phyloP scores from a whole-genome alignment of 805 yeast genomes.

The Nakazawaea ambrosiae region DNA sequence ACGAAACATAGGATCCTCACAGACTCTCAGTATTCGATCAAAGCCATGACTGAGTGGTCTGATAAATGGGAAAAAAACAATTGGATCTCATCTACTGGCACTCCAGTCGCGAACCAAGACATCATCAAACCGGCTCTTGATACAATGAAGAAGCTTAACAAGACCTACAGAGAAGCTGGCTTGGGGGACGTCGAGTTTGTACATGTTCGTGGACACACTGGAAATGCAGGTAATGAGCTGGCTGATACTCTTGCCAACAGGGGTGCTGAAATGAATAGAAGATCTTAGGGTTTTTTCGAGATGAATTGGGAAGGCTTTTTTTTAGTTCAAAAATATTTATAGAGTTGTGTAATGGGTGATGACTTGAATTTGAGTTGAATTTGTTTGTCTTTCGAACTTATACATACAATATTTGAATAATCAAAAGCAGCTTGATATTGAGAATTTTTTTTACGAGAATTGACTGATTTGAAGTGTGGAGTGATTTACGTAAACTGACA shows the following conservation, averaged over 20 bases:
- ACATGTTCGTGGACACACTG: conserved; percentile 73
- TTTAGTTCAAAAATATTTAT: too few relatives aligned
- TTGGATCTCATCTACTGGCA: conserved; percentile 30
- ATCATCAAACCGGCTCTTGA: conserved; percentile 29
- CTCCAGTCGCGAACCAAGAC: conserved; percentile 46
- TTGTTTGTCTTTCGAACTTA: too few relatives aligned
- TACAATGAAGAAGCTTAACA: conserved; percentile 23
- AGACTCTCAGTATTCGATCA: conserved; percentile 66
- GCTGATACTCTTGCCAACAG: conserved; percentile 71
- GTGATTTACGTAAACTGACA: too few relatives aligned
- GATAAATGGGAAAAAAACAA: conserved; percentile 48
- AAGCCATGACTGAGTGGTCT: conserved; percentile 52
- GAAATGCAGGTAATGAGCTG: conserved; percentile 60
- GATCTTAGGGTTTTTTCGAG: neutral
- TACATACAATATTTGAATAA: too few relatives aligned
- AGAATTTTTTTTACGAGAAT: too few relatives aligned
- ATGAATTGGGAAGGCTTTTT: too few relatives aligned
- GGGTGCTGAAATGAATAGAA: conserved; percentile 39
- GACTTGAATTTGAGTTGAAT: too few relatives aligned
- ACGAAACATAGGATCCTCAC: conserved; percentile 31
- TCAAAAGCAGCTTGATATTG: too few relatives aligned
- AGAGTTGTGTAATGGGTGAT: too few relatives aligned
- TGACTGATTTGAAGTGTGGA: too few relatives aligned
- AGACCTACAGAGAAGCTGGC: conserved; percentile 20
- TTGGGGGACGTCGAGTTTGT: conserved; percentile 28